Base-by-base conservation (phyloP, 177 flowering plant species). In the Vitis hybrid region DNA sequence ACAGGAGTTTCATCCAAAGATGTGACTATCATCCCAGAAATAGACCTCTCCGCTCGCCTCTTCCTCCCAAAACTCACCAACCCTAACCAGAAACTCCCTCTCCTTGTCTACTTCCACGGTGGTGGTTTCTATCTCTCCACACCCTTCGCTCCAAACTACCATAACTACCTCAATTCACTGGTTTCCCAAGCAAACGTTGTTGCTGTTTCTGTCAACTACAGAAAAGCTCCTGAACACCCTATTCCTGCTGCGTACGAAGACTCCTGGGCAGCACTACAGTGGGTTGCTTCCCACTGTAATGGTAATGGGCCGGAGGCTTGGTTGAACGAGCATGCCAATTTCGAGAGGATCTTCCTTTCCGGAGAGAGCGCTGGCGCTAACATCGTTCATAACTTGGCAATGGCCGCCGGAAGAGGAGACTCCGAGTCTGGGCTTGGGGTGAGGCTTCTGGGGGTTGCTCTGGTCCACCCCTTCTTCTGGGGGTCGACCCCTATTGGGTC, bases 361-460 rank as follows among this genome's bases (percentile, higher is more conserved):
- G 85, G 86, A 4, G 88, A 73, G 2, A 81, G 85, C 17, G 81
- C 84, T 1, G 85, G 87, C 3, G 84, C 79, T 9, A 84, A 82
- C 49, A 78, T 82, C 4, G 78, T 67, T 1, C 88, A 88, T 12
- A 77, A 83, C 58, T 58, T 86, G 75, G 83, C 75, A 3, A 48
- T 76, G n/a, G 30, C 23, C 14, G 71, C 69, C 32, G 77, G 77
- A 30, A 21, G 18, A 15, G 7, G 65, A 30, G 32, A 18, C n/a
- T 1, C 65, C 2, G 74, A 70, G 34, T 17, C 13, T 52, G 78
- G 66, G 19, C 51, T 18, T 3, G 56, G 30, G 1, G 4, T 74
- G 6, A 2, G 40, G 11, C 14, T 79, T 26, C 49, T 58, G 9
- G 79, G 77, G 8, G 15, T 70, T 4, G 66, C 66, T 12, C 14